A percentile compares a stretch with the other conserved stretches of the same genome.
These are phyloP conservation scores for Coniophora puteana DNA, from an alignment of 1,284 basidiomycete species.

Conservation along the genomic window DNA sequence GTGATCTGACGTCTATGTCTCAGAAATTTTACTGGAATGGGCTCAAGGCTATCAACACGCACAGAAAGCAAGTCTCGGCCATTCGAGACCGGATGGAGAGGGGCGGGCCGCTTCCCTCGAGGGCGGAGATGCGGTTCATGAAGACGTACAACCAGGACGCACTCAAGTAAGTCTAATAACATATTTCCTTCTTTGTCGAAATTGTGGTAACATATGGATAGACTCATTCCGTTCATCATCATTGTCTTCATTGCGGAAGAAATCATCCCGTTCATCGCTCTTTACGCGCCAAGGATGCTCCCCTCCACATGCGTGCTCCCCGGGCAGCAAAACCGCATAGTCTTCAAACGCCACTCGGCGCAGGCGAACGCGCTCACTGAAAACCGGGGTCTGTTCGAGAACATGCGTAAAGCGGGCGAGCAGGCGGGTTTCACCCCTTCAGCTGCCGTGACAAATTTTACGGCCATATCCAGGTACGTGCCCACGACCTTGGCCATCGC, in stretches of 20 bases:
- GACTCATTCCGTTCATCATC: conserved; percentile 78
- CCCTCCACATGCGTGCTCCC: conserved; percentile 89
- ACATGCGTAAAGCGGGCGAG: conserved; percentile 25
- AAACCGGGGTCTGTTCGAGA: conserved; percentile 29
- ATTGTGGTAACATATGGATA: conserved; percentile 24
- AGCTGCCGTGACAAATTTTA: conserved; percentile 25
- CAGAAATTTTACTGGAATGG: conserved; percentile 81
- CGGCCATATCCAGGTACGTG: conserved; percentile 36
- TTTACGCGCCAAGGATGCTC: conserved; percentile 82
- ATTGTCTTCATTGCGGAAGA: conserved; percentile 79
- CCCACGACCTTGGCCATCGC: conserved; percentile 6
- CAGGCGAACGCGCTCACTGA: conserved; percentile 33
- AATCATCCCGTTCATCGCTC: conserved; percentile 77
- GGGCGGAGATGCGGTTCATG: conserved; percentile 66
- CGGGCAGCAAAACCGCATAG: conserved; percentile 72
- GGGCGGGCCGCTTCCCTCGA: conserved; percentile 55
- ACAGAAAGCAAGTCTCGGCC: conserved; percentile 47
- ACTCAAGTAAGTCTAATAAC: conserved; percentile 52
- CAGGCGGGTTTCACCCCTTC: conserved; percentile 23
- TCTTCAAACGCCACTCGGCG: conserved; percentile 54
- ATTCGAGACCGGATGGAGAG: conserved; percentile 52
- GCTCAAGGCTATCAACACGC: conserved; percentile 62
- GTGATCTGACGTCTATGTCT: conserved; percentile 10
- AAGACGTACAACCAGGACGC: conserved; percentile 59
- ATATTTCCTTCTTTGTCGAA: conserved; percentile 2